Percentiles rank a stretch among this genome's conserved stretches.
phyloP scores from a whole-genome alignment of 208 protist genomes.

The Polymyxa betae region DNA sequence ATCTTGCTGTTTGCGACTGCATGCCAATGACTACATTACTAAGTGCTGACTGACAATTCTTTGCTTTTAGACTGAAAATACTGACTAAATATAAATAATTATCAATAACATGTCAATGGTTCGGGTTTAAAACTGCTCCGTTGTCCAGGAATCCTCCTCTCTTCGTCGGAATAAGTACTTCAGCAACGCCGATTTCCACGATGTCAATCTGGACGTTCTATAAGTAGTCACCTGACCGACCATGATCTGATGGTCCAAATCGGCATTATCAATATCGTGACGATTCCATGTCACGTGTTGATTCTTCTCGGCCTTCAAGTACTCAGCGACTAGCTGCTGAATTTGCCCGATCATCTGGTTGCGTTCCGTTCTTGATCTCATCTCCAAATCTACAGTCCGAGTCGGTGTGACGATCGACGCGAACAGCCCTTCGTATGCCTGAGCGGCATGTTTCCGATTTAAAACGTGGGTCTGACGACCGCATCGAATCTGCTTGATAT shows the following conservation, averaged over 20 bases:
- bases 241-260: background rate
- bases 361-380: background rate
- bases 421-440: background rate
- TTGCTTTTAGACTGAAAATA: background rate
- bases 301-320: background rate
- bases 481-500: conserved; percentile 2
- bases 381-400: background rate
- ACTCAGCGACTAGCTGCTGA: background rate
- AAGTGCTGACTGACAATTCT: background rate
- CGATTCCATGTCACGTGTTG: background rate
- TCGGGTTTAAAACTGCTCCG: background rate
- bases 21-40: background rate
- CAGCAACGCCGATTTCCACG: background rate
- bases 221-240: background rate
- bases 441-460: background rate
- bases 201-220: too few species aligned
- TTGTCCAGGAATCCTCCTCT: background rate
- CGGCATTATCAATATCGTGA: background rate
- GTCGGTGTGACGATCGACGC: background rate
- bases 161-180: background rate
- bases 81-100: background rate
- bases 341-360: background rate
- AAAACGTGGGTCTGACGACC: background rate
- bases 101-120: background rate
- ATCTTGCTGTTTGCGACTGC: too few species aligned